Base-by-base conservation (phyloP, 164 flowering plant species). In the Annona squamosa region DNA sequence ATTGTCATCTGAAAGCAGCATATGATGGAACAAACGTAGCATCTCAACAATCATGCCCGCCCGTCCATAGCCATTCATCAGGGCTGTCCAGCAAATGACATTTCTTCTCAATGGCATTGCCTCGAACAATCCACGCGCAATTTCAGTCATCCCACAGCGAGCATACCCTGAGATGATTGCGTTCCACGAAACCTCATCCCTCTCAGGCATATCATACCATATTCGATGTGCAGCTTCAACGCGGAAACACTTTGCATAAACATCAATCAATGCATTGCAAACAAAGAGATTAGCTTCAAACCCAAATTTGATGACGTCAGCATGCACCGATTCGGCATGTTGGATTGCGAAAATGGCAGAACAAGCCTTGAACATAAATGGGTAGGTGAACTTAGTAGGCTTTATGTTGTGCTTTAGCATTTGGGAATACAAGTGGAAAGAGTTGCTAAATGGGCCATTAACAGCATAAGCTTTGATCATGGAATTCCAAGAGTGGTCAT, bases 21-120 rank as follows among this genome's bases (percentile, higher is more conserved):
- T 83, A 74, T 68, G 73, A 59, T 48, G n/a, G 42, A 84, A 81
- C 77, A 81, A 63, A 46, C 44, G 3, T 42, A 81, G 46, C 81
- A 79, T 81, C 69, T 79, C 81, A n/a, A 19, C 75, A 10, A 78
- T 41, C 70, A 72, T 68, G 41, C 84, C 84, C 57, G 65, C 68
- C 69, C 64, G 78, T 9, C 84, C 82, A 72, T 79, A 78, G 72
- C 82, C 86, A 78, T 79, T 75, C 12, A 84, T 78, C 78, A 84
- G 52, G 41, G 84, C 65, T 43, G 82, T 79, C 86, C 86, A 81
- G 74, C 76, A 79, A 64, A 79, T 76, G 65, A 76, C 82, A 79
- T 72, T 84, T 73, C 81, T 81, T 63, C 76, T 73, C 18, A 77
- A 19, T 4, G 81, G 79, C 78, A 81, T 82, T 62, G 73, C 79